Conservation (phyloP, 345 rosid genomes). For the Rhodamnia argentea region DNA sequence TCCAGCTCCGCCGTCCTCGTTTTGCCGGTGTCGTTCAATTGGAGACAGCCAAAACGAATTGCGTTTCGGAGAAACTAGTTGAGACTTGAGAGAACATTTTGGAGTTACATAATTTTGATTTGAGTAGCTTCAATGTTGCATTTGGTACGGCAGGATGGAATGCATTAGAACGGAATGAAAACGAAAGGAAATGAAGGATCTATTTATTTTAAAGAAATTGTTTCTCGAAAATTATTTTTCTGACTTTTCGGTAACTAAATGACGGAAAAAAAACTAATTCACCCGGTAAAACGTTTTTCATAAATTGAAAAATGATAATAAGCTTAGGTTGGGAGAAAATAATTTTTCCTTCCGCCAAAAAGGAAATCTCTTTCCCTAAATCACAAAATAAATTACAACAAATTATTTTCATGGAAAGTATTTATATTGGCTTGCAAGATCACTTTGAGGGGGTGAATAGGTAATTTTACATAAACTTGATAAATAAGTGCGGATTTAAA, state of each 20-base stretch:
- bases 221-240: neutral
- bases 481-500: no score
- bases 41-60: neutral
- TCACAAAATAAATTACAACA: neutral
- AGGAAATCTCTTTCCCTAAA: neutral
- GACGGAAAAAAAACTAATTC: neutral
- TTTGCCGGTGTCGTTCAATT: neutral
- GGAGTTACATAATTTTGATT: neutral
- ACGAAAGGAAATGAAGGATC: neutral
- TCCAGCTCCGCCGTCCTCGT: neutral
- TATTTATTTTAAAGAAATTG: neutral
- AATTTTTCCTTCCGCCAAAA: neutral
- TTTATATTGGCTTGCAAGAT: neutral
- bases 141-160: neutral
- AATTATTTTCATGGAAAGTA: neutral
- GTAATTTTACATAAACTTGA: no score
- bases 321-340: neutral
- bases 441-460: no score
- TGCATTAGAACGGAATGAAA: neutral
- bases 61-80: neutral
- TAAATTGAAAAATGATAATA: neutral
- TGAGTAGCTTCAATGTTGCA: neutral
- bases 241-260: accelerated
- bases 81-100: neutral
- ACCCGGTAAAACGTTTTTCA: accelerated